phyloP scores from a whole-genome alignment of 495 filamentous ascomycete species.

The Penicillium pulvis region DNA sequence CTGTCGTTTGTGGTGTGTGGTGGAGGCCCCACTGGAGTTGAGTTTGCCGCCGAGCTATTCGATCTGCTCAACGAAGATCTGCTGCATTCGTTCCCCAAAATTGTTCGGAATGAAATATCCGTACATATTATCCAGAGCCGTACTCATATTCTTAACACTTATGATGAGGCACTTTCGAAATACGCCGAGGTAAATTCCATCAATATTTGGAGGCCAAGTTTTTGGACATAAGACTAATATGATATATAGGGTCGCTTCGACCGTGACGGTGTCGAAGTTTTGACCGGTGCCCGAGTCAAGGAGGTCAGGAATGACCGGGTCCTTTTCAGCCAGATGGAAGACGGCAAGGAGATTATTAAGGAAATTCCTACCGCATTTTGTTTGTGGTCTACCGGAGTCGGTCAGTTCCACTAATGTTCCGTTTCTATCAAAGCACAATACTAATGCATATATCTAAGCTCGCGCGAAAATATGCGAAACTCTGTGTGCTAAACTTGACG shows the following conservation, averaged over 20 bases:
- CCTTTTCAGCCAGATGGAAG: slow-evolving; percentile 80
- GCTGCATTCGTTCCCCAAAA: slow-evolving; percentile 75
- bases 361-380: slow-evolving; percentile 97
- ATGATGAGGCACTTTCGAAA: slow-evolving; percentile 89
- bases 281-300: slow-evolving; percentile 89
- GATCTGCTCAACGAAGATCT: slow-evolving; percentile 97
- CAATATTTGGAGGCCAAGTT: no score
- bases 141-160: slow-evolving; percentile 95
- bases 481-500: slow-evolving; percentile 70
- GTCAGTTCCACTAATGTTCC: slow-evolving; percentile 31
- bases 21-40: slow-evolving; percentile 94
- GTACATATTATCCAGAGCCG: slow-evolving; percentile 96
- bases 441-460: slow-evolving; percentile 41
- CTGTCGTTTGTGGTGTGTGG: slow-evolving; percentile 94
- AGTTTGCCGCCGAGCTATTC: slow-evolving; percentile 95
- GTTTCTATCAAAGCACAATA: background rate
- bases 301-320: slow-evolving; percentile 83
- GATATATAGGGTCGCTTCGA: slow-evolving; percentile 63
- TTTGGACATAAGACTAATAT: slow-evolving; percentile 19
- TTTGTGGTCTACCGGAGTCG: slow-evolving; percentile 95
- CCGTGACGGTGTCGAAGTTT: slow-evolving; percentile 85
- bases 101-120: slow-evolving; percentile 94
- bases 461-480: slow-evolving; percentile 78
- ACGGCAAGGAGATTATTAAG: slow-evolving; percentile 77
- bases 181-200: slow-evolving; percentile 71